Conservation (phyloP, 331 rosid genomes). For the Quercus phellos region DNA sequence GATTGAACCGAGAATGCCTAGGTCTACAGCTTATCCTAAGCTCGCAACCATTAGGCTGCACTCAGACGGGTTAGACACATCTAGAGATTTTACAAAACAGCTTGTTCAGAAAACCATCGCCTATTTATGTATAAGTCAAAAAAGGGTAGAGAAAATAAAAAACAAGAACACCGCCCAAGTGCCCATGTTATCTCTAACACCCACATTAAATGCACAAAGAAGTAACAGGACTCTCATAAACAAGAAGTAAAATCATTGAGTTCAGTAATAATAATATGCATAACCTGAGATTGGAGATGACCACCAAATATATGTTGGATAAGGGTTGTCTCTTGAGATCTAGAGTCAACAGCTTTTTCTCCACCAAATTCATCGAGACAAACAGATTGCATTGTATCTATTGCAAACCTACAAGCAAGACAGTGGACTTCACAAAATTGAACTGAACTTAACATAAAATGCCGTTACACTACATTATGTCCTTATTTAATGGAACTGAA, state of each 20-base stretch:
- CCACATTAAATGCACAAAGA: neutral
- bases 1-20: too few species aligned
- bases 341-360: constrained; percentile 66
- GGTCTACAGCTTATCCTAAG: too few species aligned
- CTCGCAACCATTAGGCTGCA: too few species aligned
- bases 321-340: constrained; percentile 75
- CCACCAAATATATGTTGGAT: constrained; percentile 96
- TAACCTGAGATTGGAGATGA: constrained; percentile 89
- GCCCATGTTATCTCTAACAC: neutral
- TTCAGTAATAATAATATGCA: constrained; percentile 17
- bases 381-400: constrained; percentile 88
- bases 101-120: neutral
- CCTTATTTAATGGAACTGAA: neutral
- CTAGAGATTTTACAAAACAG: neutral
- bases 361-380: constrained; percentile 98
- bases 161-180: neutral
- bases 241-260: neutral
- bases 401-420: constrained; percentile 60
- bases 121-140: neutral
- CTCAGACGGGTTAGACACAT: neutral
- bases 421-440: neutral
- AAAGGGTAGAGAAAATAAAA: neutral
- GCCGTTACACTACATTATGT: neutral
- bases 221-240: neutral
- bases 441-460: neutral